These are phyloP conservation scores for Pseudopyricularia cyperi DNA, from an alignment of 2,329 filamentous ascomycete species.

Conservation along the genomic window DNA sequence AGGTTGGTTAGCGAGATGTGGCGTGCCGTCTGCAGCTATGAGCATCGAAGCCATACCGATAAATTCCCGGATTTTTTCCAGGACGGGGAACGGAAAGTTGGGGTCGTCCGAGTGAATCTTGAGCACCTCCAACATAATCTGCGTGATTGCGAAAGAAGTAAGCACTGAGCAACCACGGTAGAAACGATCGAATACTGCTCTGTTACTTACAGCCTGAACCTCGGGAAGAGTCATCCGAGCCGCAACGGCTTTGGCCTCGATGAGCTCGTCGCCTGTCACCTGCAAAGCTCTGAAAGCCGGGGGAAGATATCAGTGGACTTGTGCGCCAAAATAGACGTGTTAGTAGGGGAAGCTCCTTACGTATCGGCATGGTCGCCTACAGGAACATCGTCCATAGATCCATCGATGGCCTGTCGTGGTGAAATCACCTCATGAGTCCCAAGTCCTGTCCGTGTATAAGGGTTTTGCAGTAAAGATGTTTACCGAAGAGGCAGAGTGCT, in stretches of 20 bases:
- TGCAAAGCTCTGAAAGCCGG: slow-evolving; percentile 2
- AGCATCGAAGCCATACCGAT: slow-evolving; percentile 15
- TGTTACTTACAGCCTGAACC: slow-evolving; percentile 5
- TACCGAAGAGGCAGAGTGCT: neutral
- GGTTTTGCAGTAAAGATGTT: neutral
- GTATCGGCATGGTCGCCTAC: neutral
- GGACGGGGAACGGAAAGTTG: slow-evolving; percentile 28
- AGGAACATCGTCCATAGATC: neutral
- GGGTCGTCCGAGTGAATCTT: slow-evolving; percentile 29
- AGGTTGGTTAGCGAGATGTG: neutral
- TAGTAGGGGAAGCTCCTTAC: neutral
- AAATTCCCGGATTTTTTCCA: slow-evolving; percentile 26
- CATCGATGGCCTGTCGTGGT: neutral
- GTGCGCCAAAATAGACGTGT: too few relatives aligned
- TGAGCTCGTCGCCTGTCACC: slow-evolving; percentile 7
- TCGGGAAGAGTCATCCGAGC: slow-evolving; percentile 7
- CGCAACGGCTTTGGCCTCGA: slow-evolving; percentile 7
- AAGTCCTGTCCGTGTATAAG: neutral
- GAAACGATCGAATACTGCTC: neutral
- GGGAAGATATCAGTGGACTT: neutral
- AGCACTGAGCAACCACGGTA: too few relatives aligned
- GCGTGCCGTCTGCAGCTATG: neutral
- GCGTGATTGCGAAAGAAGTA: neutral
- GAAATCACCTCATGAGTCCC: neutral
- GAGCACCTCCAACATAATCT: slow-evolving; percentile 22